Percentiles rank a stretch among this genome's conserved stretches.
Conservation (phyloP, 306 rosid species). For the Acacia melanoxylon region DNA sequence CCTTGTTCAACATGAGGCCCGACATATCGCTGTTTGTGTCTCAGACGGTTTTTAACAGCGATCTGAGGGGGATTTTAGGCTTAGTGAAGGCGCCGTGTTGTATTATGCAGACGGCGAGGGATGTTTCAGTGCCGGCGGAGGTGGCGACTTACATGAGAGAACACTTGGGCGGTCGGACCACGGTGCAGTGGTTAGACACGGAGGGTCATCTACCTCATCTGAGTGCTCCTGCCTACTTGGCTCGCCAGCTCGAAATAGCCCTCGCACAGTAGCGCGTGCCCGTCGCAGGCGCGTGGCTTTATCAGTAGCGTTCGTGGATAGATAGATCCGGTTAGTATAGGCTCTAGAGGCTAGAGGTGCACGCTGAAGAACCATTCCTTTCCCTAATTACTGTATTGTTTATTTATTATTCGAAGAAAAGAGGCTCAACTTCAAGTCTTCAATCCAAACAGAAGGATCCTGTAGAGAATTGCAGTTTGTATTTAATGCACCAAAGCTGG, state of each 20-base stretch:
- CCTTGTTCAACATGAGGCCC: conserved; percentile 92
- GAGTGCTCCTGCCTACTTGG: conserved; percentile 72
- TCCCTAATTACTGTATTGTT: not conserved
- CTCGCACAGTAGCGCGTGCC: conserved; percentile 49
- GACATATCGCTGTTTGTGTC: conserved; percentile 81
- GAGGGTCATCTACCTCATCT: conserved; percentile 95
- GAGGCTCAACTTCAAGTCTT: not conserved
- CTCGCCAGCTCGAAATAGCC: conserved; percentile 63
- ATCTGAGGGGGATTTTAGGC: conserved; percentile 76
- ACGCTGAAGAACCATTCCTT: not conserved
- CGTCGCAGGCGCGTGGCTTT: not conserved
- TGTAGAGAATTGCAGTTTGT: not conserved
- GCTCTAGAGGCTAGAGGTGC: conserved; percentile 6
- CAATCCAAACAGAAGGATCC: not conserved
- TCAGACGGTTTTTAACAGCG: conserved; percentile 72
- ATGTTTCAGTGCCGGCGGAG: conserved; percentile 72
- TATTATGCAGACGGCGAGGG: conserved; percentile 77
- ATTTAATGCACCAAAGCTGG: conserved; percentile 20
- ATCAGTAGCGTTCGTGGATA: not conserved
- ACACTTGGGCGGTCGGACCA: conserved; percentile 80
- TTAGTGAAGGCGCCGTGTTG: conserved; percentile 76
- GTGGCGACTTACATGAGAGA: conserved; percentile 77
- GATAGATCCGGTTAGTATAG: not conserved
- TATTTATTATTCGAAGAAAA: not conserved
- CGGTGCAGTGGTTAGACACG: conserved; percentile 73